Conservation (phyloP, 176 grass and related monocot species). For the Lolium rigidum region DNA sequence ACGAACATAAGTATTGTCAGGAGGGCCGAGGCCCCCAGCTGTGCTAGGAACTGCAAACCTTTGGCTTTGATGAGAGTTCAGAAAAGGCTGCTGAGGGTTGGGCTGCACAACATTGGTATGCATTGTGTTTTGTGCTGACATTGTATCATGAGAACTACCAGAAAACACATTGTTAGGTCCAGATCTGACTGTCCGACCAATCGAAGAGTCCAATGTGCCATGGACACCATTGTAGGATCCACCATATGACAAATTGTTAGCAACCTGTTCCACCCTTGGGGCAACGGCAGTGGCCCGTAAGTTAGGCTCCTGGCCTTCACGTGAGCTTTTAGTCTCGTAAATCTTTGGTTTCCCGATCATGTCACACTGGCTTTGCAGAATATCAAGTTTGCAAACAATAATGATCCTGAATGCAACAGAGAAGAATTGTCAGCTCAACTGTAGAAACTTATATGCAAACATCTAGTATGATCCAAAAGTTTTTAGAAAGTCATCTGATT, state of each 20-base stretch:
- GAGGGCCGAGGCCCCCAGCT: conserved; percentile 39
- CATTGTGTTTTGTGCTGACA: conserved; percentile 33
- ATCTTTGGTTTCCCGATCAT: conserved; percentile 59
- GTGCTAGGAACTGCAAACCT: conserved; percentile 54
- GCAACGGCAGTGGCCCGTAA: conserved; percentile 33
- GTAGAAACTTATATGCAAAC: neutral
- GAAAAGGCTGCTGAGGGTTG: conserved; percentile 47
- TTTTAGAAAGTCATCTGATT: neutral
- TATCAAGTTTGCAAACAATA: conserved; percentile 66
- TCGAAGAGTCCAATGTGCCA: conserved; percentile 12
- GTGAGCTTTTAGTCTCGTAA: conserved; percentile 38
- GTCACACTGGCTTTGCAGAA: conserved; percentile 55
- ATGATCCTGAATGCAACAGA: conserved; percentile 70
- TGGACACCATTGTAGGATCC: conserved; percentile 43
- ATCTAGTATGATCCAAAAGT: neutral
- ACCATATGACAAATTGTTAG: conserved; percentile 59
- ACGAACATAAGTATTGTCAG: conserved; percentile 51
- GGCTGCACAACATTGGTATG: conserved; percentile 37
- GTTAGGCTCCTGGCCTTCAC: conserved; percentile 38
- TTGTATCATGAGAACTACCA: neutral
- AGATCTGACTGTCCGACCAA: conserved; percentile 34
- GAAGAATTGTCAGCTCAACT: conserved; percentile 39
- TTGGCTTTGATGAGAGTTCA: conserved; percentile 59
- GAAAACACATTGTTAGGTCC: conserved; percentile 44
- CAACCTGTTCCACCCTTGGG: conserved; percentile 35